These are phyloP conservation scores for Hysterangium stoloniferum DNA, from an alignment of 768 basidiomycete genomes.

Conservation along the genomic window DNA sequence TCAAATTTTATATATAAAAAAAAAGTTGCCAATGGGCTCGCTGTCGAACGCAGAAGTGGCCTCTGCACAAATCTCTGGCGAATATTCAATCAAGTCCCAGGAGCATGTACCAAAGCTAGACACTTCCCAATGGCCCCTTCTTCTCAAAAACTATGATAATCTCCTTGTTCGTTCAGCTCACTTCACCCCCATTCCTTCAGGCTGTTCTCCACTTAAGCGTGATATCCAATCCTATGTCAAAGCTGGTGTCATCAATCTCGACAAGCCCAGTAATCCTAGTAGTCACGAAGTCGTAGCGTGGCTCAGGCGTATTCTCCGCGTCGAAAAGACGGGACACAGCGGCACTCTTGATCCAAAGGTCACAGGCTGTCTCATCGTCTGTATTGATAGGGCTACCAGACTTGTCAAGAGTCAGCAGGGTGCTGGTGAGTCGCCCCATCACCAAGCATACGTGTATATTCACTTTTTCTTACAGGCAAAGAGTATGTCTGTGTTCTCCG, in stretches of 20 bases:
- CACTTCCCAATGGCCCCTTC: slow-evolving; percentile 95
- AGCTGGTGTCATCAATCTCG: slow-evolving; percentile 98
- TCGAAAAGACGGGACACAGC: slow-evolving; percentile 98
- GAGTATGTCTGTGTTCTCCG: slow-evolving; percentile 97
- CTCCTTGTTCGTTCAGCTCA: slow-evolving; percentile 89
- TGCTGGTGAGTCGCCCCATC: slow-evolving; percentile 53
- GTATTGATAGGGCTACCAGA: slow-evolving; percentile 96
- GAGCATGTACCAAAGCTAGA: slow-evolving; percentile 67
- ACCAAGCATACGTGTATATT: neutral
- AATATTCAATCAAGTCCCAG: slow-evolving; percentile 81
- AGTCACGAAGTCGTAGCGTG: slow-evolving; percentile 99
- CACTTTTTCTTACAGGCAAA: slow-evolving; percentile 52
- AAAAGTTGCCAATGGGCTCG: slow-evolving; percentile 35
- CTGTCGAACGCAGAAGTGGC: slow-evolving; percentile 52
- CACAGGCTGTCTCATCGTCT: slow-evolving; percentile 97
- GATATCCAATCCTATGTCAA: slow-evolving; percentile 90
- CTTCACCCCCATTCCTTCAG: slow-evolving; percentile 95
- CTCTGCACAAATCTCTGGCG: slow-evolving; percentile 63
- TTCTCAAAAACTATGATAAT: slow-evolving; percentile 99
- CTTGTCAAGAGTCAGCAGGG: slow-evolving; percentile 98
- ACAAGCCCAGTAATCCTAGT: slow-evolving; percentile 98
- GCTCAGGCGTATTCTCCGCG: slow-evolving; percentile 92
- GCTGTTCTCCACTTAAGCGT: slow-evolving; percentile 90
- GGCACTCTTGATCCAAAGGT: slow-evolving; percentile 99
- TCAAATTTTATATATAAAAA: slow-evolving; percentile 10